Evolutionary conservation across 2,329 filamentous ascomycete genomes (phyloP).

Genomic region (Claviceps maximensis): DNA sequence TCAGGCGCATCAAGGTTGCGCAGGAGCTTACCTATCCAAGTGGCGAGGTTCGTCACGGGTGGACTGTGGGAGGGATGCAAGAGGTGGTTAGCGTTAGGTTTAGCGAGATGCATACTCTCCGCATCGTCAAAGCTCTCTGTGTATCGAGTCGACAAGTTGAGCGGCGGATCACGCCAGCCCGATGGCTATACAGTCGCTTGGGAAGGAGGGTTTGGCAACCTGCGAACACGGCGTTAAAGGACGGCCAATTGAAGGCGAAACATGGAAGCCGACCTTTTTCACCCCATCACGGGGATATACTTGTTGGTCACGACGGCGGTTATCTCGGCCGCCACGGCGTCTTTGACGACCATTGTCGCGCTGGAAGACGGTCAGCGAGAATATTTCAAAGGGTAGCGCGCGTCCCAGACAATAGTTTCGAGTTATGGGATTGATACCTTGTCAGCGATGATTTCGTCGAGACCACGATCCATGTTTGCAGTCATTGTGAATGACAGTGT

Average conservation of each 20-base stretch:
- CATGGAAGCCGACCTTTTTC: conserved; percentile 59
- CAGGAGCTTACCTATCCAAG: conserved; percentile 50
- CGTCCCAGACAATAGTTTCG: not conserved
- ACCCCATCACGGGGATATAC: conserved; percentile 66
- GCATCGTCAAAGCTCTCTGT: conserved; percentile 17
- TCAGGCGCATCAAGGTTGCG: not conserved
- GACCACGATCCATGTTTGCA: conserved; percentile 38
- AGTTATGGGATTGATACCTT: conserved; percentile 20
- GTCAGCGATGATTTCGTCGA: conserved; percentile 44
- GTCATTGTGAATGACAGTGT: conserved; percentile 18
- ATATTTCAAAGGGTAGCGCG: not conserved
- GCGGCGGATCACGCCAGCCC: conserved; percentile 17
- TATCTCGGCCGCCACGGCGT: conserved; percentile 23
- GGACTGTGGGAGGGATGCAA: conserved; percentile 36
- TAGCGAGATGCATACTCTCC: conserved; percentile 19
- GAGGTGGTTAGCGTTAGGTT: conserved; percentile 16
- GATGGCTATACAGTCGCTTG: conserved; percentile 12
- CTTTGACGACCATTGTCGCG: conserved; percentile 23
- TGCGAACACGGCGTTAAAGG: conserved; percentile 7
- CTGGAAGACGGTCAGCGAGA: conserved; percentile 8
- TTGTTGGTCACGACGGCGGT: conserved; percentile 21
- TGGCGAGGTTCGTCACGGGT: conserved; percentile 51
- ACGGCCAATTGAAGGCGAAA: not conserved
- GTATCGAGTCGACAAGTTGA: conserved; percentile 17
- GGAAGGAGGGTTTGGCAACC: conserved; percentile 23